Percentiles rank a stretch among this genome's conserved stretches.
Evolutionary conservation across 2,329 filamentous ascomycete genomes (phyloP).

Genomic region (Sclerotinia glacialis): DNA sequence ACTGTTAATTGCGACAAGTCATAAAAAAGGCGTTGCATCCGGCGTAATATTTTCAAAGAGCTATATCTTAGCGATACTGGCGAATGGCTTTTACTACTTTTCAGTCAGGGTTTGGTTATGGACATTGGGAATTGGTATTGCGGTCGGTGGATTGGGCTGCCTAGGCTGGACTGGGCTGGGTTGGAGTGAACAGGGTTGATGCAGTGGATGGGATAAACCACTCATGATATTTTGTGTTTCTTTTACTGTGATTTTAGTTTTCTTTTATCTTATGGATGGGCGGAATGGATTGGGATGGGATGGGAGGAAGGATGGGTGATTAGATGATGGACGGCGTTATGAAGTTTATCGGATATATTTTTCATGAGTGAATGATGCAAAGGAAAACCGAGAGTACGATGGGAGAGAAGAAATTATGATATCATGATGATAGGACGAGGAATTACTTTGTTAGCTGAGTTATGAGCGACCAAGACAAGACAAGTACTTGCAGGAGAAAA

Average conservation of each 20-base stretch:
- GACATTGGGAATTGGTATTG: slow-evolving; percentile 2
- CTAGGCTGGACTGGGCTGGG: neutral
- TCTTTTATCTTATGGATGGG: slow-evolving; percentile 11
- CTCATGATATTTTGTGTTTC: neutral
- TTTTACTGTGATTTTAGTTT: slow-evolving; percentile 12
- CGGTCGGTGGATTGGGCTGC: neutral
- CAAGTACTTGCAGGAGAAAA: no score
- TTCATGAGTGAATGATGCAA: neutral
- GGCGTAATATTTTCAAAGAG: neutral
- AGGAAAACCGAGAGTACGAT: neutral
- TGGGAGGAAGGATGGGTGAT: slow-evolving; percentile 16
- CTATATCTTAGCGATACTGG: neutral
- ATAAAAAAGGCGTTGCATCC: slow-evolving; percentile 10
- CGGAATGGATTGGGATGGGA: neutral
- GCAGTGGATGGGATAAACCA: slow-evolving; percentile 10
- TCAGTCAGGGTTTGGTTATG: slow-evolving; percentile 18
- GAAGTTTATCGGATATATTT: slow-evolving; percentile 4
- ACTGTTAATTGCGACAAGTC: neutral
- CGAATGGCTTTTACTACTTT: slow-evolving; percentile 5
- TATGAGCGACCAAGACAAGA: no score
- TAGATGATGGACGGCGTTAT: slow-evolving; percentile 17
- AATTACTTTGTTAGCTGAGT: neutral
- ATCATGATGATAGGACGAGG: neutral
- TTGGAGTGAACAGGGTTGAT: slow-evolving; percentile 13
- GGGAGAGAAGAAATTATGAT: neutral